Evolutionary conservation across 495 filamentous ascomycete genomes (phyloP).

Genomic region (Podospora anserina): DNA sequence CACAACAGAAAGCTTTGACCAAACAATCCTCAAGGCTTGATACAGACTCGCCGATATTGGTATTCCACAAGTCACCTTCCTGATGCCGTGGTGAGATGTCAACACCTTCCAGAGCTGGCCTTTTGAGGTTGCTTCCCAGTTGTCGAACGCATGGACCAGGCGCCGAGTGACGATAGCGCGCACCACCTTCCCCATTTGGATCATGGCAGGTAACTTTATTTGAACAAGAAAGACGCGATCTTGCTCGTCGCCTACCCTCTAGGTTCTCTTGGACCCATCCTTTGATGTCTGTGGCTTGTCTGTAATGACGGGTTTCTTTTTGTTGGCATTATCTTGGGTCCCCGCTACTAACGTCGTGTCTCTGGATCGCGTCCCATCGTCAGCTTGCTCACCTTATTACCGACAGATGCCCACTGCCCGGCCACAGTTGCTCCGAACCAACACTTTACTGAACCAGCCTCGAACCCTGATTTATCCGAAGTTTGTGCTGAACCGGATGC

Average conservation of each 20-base stretch:
- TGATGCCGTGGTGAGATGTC: neutral
- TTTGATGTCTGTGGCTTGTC: no score
- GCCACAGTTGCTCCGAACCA: neutral
- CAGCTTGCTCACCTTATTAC: neutral
- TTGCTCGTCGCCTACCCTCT: neutral
- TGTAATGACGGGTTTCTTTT: no score
- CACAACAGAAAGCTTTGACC: no score
- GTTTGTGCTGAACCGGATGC: neutral
- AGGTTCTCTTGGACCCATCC: neutral
- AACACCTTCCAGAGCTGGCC: neutral
- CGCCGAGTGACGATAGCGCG: neutral
- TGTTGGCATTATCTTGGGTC: no score
- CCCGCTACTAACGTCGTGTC: no score
- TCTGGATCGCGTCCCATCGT: no score
- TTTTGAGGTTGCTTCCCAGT: neutral
- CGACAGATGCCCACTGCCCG: neutral
- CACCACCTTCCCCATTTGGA: constrained; percentile 12
- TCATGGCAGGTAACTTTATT: constrained; percentile 1
- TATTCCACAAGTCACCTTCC: neutral
- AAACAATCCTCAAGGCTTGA: no score
- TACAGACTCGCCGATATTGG: neutral
- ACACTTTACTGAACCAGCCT: neutral
- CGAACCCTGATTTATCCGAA: neutral
- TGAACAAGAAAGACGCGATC: constrained; percentile 2
- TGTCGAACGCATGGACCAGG: neutral